Evolutionary conservation across 1,284 basidiomycete genomes (phyloP).

Genomic region (Ustilago tritici): DNA sequence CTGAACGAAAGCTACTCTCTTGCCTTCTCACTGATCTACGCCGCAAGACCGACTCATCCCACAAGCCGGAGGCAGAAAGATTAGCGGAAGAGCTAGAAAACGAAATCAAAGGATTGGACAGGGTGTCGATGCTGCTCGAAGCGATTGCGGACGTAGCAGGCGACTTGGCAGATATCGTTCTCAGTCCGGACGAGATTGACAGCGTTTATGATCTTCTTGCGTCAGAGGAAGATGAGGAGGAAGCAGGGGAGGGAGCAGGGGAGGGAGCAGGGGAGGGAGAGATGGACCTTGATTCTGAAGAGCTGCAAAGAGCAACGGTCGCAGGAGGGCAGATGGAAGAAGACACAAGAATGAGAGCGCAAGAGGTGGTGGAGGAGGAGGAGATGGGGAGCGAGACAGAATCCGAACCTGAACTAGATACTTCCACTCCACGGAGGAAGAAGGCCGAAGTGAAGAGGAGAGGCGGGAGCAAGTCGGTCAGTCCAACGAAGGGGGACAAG

Average conservation of each 20-base stretch:
- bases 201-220: slow-evolving; percentile 56
- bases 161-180: slow-evolving; percentile 59
- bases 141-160: slow-evolving; percentile 56
- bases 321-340: slow-evolving; percentile 13
- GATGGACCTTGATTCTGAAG: slow-evolving; percentile 25
- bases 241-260: slow-evolving; percentile 27
- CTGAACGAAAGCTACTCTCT: slow-evolving; percentile 16
- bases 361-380: neutral
- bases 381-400: slow-evolving; percentile 36
- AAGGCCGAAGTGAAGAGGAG: neutral
- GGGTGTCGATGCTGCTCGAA: slow-evolving; percentile 45
- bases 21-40: no score
- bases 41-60: no score
- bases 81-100: slow-evolving; percentile 19
- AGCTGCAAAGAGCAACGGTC: neutral
- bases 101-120: slow-evolving; percentile 19
- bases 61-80: slow-evolving; percentile 7
- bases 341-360: slow-evolving; percentile 15
- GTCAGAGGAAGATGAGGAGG: slow-evolving; percentile 28
- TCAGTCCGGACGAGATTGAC: slow-evolving; percentile 62
- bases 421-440: neutral
- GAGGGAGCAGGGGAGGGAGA: slow-evolving; percentile 25
- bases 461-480: neutral
- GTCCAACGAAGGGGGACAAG: neutral
- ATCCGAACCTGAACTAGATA: slow-evolving; percentile 35